phyloP scores from a whole-genome alignment of 176 grass and related monocot genomes.

The Saccharum officinarum region DNA sequence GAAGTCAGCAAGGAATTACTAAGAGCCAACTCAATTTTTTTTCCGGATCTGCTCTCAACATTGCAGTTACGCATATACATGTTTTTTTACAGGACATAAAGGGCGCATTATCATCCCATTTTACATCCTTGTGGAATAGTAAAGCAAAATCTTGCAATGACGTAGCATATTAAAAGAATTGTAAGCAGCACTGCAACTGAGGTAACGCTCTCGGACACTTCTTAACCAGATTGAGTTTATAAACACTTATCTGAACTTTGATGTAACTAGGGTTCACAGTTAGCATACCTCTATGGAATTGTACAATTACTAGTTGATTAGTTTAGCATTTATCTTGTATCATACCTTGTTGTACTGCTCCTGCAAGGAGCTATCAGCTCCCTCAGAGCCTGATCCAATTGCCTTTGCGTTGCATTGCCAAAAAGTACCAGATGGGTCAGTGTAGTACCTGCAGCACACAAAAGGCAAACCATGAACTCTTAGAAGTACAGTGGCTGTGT shows the following conservation, averaged over 20 bases:
- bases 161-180: not conserved
- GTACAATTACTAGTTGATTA: not conserved
- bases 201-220: not conserved
- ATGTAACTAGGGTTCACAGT: not conserved
- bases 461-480: not conserved
- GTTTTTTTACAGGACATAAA: not conserved
- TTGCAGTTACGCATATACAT: not conserved
- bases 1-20: not conserved
- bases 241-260: not conserved
- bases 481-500: slow-evolving; percentile 7
- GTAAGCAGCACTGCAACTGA: not conserved
- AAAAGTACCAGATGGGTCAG: slow-evolving; percentile 93
- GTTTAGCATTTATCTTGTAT: not conserved
- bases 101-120: not conserved
- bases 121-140: not conserved
- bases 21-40: not conserved
- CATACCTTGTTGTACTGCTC: slow-evolving; percentile 94
- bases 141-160: not conserved
- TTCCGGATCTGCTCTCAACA: not conserved
- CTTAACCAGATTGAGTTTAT: not conserved
- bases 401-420: slow-evolving; percentile 97
- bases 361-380: slow-evolving; percentile 93
- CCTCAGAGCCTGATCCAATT: slow-evolving; percentile 96
- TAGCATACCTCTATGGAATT: not conserved
- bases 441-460: slow-evolving; percentile 73